These are phyloP conservation scores for Corymbia calophylla DNA, from an alignment of 441 rosid genomes.

Conservation along the genomic window DNA sequence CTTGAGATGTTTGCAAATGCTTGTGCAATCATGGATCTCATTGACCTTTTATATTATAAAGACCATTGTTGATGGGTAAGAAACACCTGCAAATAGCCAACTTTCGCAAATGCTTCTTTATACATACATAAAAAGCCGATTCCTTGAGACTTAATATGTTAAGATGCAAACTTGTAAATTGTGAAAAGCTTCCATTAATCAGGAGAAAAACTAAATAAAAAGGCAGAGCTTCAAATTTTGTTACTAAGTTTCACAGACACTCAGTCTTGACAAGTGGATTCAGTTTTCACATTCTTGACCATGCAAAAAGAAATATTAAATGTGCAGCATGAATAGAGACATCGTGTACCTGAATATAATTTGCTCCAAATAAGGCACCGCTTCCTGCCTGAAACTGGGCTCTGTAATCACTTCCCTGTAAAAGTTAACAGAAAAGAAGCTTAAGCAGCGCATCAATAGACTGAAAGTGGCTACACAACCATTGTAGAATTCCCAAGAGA, in stretches of 20 bases:
- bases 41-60: background rate
- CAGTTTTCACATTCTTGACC: background rate
- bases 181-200: background rate
- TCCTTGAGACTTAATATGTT: background rate
- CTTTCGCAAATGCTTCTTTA: background rate
- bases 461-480: background rate
- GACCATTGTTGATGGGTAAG: background rate
- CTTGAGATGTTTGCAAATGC: background rate
- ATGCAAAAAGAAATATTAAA: background rate
- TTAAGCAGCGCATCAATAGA: background rate
- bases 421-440: background rate
- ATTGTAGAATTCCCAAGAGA: background rate
- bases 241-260: background rate
- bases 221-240: background rate
- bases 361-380: conserved; percentile 83
- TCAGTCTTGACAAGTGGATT: background rate
- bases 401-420: conserved; percentile 81
- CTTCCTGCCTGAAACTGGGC: conserved; percentile 79
- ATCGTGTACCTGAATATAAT: conserved; percentile 75
- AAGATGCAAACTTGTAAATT: background rate
- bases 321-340: background rate
- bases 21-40: background rate
- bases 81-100: background rate
- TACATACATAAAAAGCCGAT: background rate
- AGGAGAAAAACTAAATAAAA: conserved; percentile 1